Conservation (phyloP, 345 rosid genomes). For the Eucalyptus leucophloia region DNA sequence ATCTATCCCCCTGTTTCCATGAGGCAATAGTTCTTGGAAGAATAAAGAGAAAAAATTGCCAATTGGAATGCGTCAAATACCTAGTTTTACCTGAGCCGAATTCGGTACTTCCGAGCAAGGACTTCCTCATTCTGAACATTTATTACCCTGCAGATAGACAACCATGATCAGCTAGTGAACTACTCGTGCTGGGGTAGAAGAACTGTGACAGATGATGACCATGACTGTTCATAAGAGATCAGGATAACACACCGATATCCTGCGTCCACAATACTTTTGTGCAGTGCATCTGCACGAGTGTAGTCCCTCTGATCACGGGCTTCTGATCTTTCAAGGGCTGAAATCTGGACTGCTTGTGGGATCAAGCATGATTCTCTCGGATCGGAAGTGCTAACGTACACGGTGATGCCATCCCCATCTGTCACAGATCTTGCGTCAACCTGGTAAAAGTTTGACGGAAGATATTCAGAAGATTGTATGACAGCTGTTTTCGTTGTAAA, state of each 20-base stretch:
- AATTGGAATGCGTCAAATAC: not conserved
- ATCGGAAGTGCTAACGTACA: slow-evolving; percentile 46
- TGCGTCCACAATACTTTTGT: slow-evolving; percentile 37
- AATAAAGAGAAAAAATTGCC: not conserved
- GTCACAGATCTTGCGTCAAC: slow-evolving; percentile 60
- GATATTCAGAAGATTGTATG: not conserved
- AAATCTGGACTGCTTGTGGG: slow-evolving; percentile 44
- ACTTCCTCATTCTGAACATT: slow-evolving; percentile 38
- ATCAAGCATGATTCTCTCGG: slow-evolving; percentile 51
- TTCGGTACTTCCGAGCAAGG: slow-evolving; percentile 69
- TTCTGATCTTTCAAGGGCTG: slow-evolving; percentile 41
- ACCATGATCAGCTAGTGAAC: not conserved
- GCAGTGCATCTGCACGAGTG: slow-evolving; percentile 49
- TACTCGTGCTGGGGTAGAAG: not conserved
- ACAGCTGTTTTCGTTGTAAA: not conserved
- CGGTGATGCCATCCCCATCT: slow-evolving; percentile 79
- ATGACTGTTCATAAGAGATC: not conserved
- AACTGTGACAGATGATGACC: not conserved
- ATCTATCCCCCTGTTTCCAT: slow-evolving; percentile 61
- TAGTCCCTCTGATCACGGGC: slow-evolving; percentile 56
- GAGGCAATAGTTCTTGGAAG: not conserved
- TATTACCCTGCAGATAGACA: slow-evolving; percentile 18
- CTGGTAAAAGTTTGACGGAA: slow-evolving; percentile 16
- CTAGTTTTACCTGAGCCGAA: slow-evolving; percentile 39
- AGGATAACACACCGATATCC: slow-evolving; percentile 54